Base-by-base conservation (phyloP, 2,329 filamentous ascomycete species). In the Exophiala phaeomuriformis region DNA sequence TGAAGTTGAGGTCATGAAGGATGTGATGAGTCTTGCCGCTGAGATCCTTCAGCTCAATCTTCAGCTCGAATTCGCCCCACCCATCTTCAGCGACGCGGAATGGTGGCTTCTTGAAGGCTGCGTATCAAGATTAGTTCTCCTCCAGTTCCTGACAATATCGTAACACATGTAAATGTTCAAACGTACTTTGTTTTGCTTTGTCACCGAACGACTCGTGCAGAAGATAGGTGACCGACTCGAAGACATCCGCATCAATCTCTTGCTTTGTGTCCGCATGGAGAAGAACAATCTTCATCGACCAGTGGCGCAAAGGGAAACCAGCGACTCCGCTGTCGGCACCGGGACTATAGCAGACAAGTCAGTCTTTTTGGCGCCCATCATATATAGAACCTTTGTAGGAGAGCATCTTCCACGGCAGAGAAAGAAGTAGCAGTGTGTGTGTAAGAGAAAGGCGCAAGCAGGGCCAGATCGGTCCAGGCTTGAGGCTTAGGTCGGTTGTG, bases 21-120 rank as follows among this genome's bases (percentile, higher is more conserved):
- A 98, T 77, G 9, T 80, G 77, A 66, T 89, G 81, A 66, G 95
- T 91, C 77, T 96, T 96, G 71, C 93, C 89, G 31, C 86, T 83
- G 7, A 59, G 51, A 41, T 86, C 87, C 66, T 84, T 86, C 63
- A 94, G 79, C 58, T 87, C 82, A 65, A 97, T 93, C 45, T 77
- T 78, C 83, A 98, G 91, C 68, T 97, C 93, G 69, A 98, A 98
- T 74, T 97, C 93, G 66, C 93, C 93, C 93, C 93, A 98, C 63
- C 93, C 93, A 72, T 96, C 88, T 72, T 98, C 95, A 60, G 83
- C 77, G 71, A 95, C 95, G 61, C 79, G 80, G 75, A 97, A 98
- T 0, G 93, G 93, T 0, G 90, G 82, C 61, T 86, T 84, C 67
- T 84, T 85, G 75, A 95, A 86, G 28, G 82, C 88, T 93, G 62